Evolutionary conservation across 257 asterid genomes (phyloP).

Genomic region (Capsicum rhomboideum): DNA sequence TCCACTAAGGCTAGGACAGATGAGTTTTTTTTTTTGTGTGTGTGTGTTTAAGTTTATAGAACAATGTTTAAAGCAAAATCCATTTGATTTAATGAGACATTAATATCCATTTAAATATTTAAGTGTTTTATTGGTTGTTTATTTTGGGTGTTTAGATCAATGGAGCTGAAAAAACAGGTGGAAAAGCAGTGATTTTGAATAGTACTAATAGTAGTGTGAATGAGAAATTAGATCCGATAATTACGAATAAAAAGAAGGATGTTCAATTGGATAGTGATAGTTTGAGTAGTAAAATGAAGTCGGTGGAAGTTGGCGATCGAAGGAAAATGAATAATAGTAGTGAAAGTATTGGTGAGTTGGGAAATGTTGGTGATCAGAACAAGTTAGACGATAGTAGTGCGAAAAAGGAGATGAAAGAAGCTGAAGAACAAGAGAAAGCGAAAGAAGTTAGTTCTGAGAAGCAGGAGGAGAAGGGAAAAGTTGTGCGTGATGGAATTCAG

Average conservation of each 20-base stretch:
- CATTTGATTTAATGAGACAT: not conserved
- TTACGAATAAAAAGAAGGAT: slow-evolving; percentile 4
- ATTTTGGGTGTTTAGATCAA: not conserved
- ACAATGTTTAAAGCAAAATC: not conserved
- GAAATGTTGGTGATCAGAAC: not conserved
- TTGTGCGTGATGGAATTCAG: slow-evolving; percentile 9
- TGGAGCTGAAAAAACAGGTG: slow-evolving; percentile 13
- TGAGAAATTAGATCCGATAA: slow-evolving; percentile 19
- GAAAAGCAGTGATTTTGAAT: slow-evolving; percentile 10
- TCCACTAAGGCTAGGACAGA: too few relatives aligned
- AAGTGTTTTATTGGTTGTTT: not conserved
- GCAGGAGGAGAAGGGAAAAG: slow-evolving; percentile 27
- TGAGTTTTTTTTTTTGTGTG: too few relatives aligned
- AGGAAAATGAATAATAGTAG: not conserved
- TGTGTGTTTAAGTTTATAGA: not conserved
- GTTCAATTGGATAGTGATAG: slow-evolving; percentile 14
- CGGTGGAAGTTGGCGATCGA: slow-evolving; percentile 3
- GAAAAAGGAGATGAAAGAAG: not conserved
- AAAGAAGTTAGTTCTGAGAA: slow-evolving; percentile 4
- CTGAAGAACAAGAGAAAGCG: slow-evolving; percentile 1
- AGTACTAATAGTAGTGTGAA: slow-evolving; percentile 12
- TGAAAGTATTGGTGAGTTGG: not conserved
- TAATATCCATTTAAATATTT: not conserved
- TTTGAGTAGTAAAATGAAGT: slow-evolving; percentile 8
- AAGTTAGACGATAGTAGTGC: not conserved